Percentiles rank a stretch among this genome's conserved stretches.
phyloP scores from a whole-genome alignment of 139 green algal species.

The Chlorella ohadii region DNA sequence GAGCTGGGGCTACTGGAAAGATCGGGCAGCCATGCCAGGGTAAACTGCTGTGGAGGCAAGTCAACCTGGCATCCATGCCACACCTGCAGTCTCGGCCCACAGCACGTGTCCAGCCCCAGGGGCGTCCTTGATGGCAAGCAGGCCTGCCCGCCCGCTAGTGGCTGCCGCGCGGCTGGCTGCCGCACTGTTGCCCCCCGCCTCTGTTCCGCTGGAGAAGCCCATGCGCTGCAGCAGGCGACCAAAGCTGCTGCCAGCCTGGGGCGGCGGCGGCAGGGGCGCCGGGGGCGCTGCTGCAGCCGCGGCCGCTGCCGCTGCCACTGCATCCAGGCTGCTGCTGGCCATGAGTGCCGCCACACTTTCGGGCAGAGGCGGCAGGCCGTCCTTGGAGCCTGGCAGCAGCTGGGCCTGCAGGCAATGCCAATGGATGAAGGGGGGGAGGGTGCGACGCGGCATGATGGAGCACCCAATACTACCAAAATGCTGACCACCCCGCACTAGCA shows the following conservation, averaged over 20 bases:
- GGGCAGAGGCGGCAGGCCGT: constrained; percentile 13
- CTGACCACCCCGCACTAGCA: too few relatives aligned
- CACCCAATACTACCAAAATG: too few relatives aligned
- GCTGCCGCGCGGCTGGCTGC: not conserved
- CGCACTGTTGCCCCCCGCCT: not conserved
- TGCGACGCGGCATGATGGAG: too few relatives aligned
- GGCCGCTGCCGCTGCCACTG: not conserved
- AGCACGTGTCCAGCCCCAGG: constrained; percentile 63
- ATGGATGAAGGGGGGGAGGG: too few relatives aligned
- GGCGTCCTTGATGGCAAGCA: constrained; percentile 10
- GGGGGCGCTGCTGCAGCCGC: not conserved
- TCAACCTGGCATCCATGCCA: too few relatives aligned
- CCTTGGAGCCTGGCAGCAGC: constrained; percentile 3
- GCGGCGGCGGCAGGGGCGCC: not conserved
- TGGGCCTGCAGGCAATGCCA: constrained; percentile 12
- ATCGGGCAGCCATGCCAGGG: too few relatives aligned
- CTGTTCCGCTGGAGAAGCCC: constrained; percentile 10
- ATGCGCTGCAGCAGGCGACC: constrained; percentile 39
- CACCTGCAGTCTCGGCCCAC: constrained; percentile 64
- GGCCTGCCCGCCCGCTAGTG: constrained; percentile 16
- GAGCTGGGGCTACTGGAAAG: too few relatives aligned
- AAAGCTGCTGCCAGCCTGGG: constrained; percentile 33
- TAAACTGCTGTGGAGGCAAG: too few relatives aligned
- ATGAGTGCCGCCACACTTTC: not conserved
- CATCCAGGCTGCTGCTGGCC: constrained; percentile 28